Evolutionary conservation across 2,329 filamentous ascomycete genomes (phyloP).

Genomic region (Trichoderma sp.): DNA sequence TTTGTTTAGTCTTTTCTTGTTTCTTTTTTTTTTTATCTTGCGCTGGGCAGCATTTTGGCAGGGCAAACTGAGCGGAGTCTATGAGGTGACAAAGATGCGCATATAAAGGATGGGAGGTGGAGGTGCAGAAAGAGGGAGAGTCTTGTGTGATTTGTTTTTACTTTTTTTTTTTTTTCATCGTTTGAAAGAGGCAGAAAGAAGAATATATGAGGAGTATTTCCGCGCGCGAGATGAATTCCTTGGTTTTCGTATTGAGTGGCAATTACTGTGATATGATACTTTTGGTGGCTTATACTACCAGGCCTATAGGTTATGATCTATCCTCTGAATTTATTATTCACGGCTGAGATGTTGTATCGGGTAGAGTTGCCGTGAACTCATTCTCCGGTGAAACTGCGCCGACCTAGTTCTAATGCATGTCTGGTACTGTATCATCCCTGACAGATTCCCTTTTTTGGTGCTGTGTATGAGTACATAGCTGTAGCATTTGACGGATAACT

Average conservation of each 20-base stretch:
- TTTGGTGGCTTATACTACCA: neutral
- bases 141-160: neutral
- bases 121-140: neutral
- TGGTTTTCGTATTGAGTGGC: neutral
- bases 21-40: neutral
- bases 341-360: neutral
- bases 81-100: slow-evolving; percentile 20
- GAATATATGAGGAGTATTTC: slow-evolving; percentile 11
- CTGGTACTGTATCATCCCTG: neutral
- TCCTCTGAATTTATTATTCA: neutral
- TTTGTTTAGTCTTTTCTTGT: neutral
- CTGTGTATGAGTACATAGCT: neutral
- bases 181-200: neutral
- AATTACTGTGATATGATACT: neutral
- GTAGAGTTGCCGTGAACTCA: neutral
- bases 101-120: neutral
- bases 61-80: slow-evolving; percentile 24
- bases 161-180: neutral
- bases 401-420: neutral
- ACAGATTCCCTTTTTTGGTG: neutral
- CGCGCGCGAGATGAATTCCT: slow-evolving; percentile 5
- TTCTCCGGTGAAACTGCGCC: neutral
- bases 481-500: neutral
- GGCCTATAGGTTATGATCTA: neutral
- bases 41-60: slow-evolving; percentile 26